Evolutionary conservation across 2,329 filamentous ascomycete genomes (phyloP).

Genomic region (Ustilaginoidea virens): DNA sequence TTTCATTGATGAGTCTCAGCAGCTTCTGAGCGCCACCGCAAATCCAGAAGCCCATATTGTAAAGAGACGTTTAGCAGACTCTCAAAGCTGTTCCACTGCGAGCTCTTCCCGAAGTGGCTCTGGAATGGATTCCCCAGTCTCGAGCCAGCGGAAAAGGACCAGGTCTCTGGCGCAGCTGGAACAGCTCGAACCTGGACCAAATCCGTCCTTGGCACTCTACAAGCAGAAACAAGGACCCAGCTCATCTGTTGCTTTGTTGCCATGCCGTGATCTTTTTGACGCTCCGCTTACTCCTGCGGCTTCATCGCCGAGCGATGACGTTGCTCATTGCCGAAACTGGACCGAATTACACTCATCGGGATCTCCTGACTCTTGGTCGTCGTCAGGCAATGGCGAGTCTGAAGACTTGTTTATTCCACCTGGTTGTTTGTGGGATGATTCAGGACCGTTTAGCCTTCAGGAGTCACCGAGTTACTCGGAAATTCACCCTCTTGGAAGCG

Average conservation of each 20-base stretch:
- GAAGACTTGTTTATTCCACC: slow-evolving; percentile 2
- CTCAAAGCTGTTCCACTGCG: background rate
- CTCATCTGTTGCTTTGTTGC: slow-evolving; percentile 1
- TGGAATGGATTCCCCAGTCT: background rate
- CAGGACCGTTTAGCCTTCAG: background rate
- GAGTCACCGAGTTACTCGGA: background rate
- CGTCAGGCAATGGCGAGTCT: slow-evolving; percentile 2
- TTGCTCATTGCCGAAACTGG: background rate
- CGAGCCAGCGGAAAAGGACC: background rate
- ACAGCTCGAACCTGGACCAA: background rate
- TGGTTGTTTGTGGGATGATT: slow-evolving; percentile 1
- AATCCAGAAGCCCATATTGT: background rate
- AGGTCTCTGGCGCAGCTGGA: slow-evolving; percentile 1
- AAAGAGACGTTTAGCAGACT: background rate
- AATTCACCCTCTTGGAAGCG: background rate
- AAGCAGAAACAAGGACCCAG: background rate
- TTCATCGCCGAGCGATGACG: slow-evolving; percentile 4
- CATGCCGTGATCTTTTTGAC: slow-evolving; percentile 1
- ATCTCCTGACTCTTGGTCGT: slow-evolving; percentile 5
- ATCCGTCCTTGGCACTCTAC: background rate
- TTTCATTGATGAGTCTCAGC: slow-evolving; percentile 4
- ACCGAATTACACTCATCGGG: background rate
- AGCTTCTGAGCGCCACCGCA: background rate
- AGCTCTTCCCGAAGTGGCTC: background rate
- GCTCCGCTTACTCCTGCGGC: slow-evolving; percentile 3